Base-by-base conservation (phyloP, 306 rosid genomes). In the Hylodesmum podocarpum region DNA sequence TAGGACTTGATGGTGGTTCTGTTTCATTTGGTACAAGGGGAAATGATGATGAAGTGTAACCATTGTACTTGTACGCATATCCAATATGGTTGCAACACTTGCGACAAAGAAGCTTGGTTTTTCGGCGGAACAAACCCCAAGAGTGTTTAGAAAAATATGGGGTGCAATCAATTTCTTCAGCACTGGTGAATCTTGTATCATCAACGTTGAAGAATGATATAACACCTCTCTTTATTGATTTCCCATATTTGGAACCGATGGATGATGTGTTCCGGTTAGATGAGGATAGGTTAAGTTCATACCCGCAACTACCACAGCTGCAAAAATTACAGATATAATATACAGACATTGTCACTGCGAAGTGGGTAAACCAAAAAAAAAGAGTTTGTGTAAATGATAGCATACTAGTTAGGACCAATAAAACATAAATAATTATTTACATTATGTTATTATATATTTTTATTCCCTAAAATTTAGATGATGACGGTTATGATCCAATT, bases 241-340 rank as follows among this genome's bases (percentile, higher is more conserved):
- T 95, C 28, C 90, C 95, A 6, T 95, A 92, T 82, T 90, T 90
- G 8, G 93, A 95, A 75, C 91, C 95, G 3, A 95, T 80, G n/a
- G 80, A 79, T 27, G 97, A 73, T 24, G 75, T 92, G 73, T 92
- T 92, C 81, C 96, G 79, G 75, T 90, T 75, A 7, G 87, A 81
- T 37, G 98, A 95, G 29, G 90, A 86, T 57, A 95, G 88, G 80
- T 95, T 92, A 15, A 95, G 88, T 62, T 87, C 97, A 54, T 92
- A 95, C 3, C 97, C 96, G 72, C 98, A 95, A 19, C 73, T 51
- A 3, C 98, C 98, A 75, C 98, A 94, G 69, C 98, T 94, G 94
- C 72, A 24, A 46, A 54, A 54, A 11, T 54, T 54, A 24, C 1
- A 54, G 8, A 50, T 15, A 14, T 10, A 6, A 39, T 39, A 0